Conservation (phyloP, 2,329 filamentous ascomycete genomes). For the Zalaria obscura region DNA sequence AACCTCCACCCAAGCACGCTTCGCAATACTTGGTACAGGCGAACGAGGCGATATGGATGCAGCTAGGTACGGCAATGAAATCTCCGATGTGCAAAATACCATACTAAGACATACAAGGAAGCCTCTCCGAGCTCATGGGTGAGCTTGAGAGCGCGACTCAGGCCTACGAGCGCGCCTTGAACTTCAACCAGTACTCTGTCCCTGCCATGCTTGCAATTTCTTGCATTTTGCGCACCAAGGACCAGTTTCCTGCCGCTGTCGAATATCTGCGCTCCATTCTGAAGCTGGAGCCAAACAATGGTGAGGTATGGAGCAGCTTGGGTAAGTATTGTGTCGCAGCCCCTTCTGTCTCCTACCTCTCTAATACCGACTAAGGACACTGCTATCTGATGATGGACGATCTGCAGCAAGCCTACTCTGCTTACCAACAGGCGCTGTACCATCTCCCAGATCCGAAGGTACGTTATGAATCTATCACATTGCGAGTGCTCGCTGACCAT, state of each 20-base stretch:
- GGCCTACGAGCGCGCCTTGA: conserved; percentile 80
- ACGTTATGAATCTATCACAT: conserved; percentile 14
- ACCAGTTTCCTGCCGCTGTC: conserved; percentile 86
- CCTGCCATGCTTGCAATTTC: conserved; percentile 90
- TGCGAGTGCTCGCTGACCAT: not conserved
- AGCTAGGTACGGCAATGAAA: conserved; percentile 59
- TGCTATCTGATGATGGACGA: conserved; percentile 99
- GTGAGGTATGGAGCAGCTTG: conserved; percentile 91
- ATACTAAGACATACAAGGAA: conserved; percentile 42
- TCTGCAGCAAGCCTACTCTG: conserved; percentile 87
- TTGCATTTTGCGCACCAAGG: conserved; percentile 76
- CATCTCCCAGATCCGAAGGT: conserved; percentile 90
- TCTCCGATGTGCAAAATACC: not conserved
- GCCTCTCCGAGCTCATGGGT: conserved; percentile 73
- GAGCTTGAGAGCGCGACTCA: conserved; percentile 78
- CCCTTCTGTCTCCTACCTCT: not conserved
- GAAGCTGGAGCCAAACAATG: conserved; percentile 77
- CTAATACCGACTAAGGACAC: conserved; percentile 49
- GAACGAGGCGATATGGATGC: conserved; percentile 84
- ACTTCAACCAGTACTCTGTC: conserved; percentile 77
- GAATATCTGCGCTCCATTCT: conserved; percentile 86
- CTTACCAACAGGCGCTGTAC: conserved; percentile 89
- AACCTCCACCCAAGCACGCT: conserved; percentile 42
- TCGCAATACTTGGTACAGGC: conserved; percentile 62
- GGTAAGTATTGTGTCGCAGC: conserved; percentile 39